Evolutionary conservation across 805 yeast species (phyloP), one percentile per base, ranked within the genome.

Genomic region (Debaryomyces castellii): DNA sequence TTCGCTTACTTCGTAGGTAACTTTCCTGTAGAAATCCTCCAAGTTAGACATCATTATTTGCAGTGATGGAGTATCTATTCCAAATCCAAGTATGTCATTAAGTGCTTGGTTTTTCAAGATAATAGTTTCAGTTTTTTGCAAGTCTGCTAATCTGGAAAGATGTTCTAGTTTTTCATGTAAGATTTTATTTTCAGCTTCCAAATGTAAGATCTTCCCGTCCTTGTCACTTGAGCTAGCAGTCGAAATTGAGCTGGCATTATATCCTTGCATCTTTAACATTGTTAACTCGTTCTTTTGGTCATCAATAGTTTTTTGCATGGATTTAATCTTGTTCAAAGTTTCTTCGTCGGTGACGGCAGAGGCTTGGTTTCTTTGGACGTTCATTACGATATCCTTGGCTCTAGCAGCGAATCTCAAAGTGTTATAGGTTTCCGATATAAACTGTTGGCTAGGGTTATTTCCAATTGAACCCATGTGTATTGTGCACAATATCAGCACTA

Each of bases 371-470:
- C 77, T 78, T 43, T 77, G 77, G 5, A 88, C 96, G 44, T 74
- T 77, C 55, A 91, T 76, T 10, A 82, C 74, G 41, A 94, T 82
- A 61, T 92, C 89, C 58, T 90, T 91, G 1, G 98, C 97, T 49
- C 97, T 73, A 0, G 96, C 87, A 0, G 97, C 98, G 69, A 94
- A 94, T 43, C 98, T 69, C 21, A 94, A 71, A 0, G 98, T 91
- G 60, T 89, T 89, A 33, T 83, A 71, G 0, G 97, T 89, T 61
- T 92, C 98, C 0, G 87, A 75, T n/a, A 78, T 67, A 1, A 83
- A 76, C 35, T 63, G 73, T 18, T 74, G 74, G 17, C 67, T 64
- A 5, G 51, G 41, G 9, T 49, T 48, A 28, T 39, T 50, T 9
- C 35, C 34, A 8, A 51, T 49, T 4, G 69, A 57, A 2, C 86